Conservation (phyloP, 2,329 filamentous ascomycete genomes). For the Hypoxylon rubiginosum region DNA sequence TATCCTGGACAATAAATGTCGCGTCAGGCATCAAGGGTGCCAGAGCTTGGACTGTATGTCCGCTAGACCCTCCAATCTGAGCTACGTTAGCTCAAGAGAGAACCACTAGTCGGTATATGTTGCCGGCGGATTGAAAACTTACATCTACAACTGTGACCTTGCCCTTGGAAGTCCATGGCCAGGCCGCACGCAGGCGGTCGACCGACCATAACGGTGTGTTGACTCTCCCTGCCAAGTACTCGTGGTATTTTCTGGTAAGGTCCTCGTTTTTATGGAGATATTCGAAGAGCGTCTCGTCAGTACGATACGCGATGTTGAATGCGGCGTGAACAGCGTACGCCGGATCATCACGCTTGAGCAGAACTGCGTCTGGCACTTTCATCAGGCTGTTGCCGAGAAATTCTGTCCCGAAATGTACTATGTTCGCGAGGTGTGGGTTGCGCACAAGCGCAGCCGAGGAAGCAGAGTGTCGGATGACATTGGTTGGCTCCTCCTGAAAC, state of each 20-base stretch:
- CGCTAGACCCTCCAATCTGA: conserved; percentile 36
- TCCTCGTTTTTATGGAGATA: conserved; percentile 30
- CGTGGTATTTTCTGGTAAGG: conserved; percentile 32
- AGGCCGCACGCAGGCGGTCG: conserved; percentile 35
- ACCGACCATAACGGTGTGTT: conserved; percentile 36
- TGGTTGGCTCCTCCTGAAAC: conserved; percentile 17
- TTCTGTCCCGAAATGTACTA: conserved; percentile 21
- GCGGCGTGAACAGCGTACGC: conserved; percentile 14
- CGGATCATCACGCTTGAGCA: conserved; percentile 28
- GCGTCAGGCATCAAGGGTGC: conserved; percentile 35
- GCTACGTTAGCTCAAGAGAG: conserved; percentile 9
- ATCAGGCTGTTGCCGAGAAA: conserved; percentile 14
- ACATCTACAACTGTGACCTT: conserved; percentile 34
- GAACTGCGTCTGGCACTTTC: conserved; percentile 24
- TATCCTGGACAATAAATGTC: conserved; percentile 37
- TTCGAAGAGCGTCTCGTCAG: conserved; percentile 21
- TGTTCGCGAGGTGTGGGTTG: conserved; percentile 17
- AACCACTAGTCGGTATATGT: not conserved
- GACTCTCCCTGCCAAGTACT: conserved; percentile 31
- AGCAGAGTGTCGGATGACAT: conserved; percentile 27
- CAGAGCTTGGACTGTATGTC: conserved; percentile 31
- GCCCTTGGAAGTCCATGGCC: conserved; percentile 35
- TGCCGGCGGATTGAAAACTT: not conserved
- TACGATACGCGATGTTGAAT: conserved; percentile 26
- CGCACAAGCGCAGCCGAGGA: conserved; percentile 16